Percentiles rank a stretch among this genome's conserved stretches.
phyloP scores from a whole-genome alignment of 2,329 filamentous ascomycete genomes.

The Cladosporium sp. region DNA sequence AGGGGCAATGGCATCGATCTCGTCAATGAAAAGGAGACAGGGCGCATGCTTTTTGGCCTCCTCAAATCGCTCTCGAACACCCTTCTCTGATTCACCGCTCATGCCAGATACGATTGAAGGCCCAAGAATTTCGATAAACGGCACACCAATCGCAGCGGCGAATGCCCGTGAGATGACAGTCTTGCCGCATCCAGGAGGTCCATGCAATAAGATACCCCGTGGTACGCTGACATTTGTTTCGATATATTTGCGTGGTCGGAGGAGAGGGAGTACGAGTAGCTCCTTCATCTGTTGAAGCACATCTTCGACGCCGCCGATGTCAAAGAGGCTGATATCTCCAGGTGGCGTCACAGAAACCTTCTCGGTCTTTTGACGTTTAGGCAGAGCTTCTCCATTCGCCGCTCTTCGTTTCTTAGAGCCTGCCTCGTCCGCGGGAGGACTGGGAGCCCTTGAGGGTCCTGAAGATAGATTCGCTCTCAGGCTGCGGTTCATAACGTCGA shows the following conservation, averaged over 20 bases:
- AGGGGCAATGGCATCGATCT: constrained; percentile 86
- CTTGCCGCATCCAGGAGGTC: constrained; percentile 81
- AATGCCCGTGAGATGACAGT: constrained; percentile 79
- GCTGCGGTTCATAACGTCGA: constrained; percentile 61
- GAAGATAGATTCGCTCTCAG: constrained; percentile 25
- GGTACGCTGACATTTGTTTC: constrained; percentile 64
- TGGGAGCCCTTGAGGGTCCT: constrained; percentile 8
- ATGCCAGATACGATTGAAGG: constrained; percentile 80
- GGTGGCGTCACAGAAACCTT: constrained; percentile 53
- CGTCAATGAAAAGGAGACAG: constrained; percentile 86
- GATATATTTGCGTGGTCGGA: constrained; percentile 62
- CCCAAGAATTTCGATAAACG: constrained; percentile 77
- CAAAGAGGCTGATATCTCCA: constrained; percentile 62
- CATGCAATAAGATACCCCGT: constrained; percentile 73
- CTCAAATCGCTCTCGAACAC: constrained; percentile 79
- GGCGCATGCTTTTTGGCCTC: constrained; percentile 82
- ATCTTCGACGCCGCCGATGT: constrained; percentile 72
- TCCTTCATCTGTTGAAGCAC: constrained; percentile 67
- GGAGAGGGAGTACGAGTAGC: constrained; percentile 69
- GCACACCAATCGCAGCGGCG: constrained; percentile 69
- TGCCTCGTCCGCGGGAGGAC: constrained; percentile 26
- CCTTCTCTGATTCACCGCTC: constrained; percentile 86
- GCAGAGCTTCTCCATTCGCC: constrained; percentile 60
- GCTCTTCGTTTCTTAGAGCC: constrained; percentile 49
- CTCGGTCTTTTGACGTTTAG: constrained; percentile 60